phyloP scores from a whole-genome alignment of 495 filamentous ascomycete species.

The Neurospora sp. region DNA sequence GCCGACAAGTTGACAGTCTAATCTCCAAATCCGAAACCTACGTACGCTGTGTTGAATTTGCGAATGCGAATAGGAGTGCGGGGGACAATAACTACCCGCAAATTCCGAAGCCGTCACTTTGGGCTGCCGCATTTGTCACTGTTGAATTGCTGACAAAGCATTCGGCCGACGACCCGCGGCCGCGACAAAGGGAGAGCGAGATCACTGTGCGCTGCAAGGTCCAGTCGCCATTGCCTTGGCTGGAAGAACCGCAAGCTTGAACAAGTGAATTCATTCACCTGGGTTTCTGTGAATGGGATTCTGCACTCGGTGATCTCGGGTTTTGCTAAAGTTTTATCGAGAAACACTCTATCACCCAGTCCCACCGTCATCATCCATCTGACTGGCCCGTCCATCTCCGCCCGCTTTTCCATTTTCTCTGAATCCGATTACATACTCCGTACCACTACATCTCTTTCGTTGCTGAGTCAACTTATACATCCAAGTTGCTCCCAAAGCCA shows the following conservation, averaged over 20 bases:
- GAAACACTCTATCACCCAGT: not conserved
- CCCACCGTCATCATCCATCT: not conserved
- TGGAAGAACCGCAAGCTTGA: not conserved
- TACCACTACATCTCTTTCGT: not conserved
- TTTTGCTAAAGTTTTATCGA: not conserved
- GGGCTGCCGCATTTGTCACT: not conserved
- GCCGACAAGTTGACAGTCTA: not conserved
- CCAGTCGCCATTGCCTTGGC: not conserved
- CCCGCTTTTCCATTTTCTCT: not conserved
- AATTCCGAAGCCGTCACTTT: not conserved
- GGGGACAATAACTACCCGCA: not conserved
- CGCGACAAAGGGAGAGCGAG: not conserved
- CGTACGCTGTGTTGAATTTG: not conserved
- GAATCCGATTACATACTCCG: not conserved
- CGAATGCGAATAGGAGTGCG: not conserved
- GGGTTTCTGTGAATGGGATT: not conserved
- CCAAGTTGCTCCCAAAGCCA: not conserved
- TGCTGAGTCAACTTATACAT: not conserved
- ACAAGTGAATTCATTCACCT: not conserved
- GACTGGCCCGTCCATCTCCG: not conserved
- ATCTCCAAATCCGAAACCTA: not conserved
- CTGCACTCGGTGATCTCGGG: not conserved
- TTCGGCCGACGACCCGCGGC: not conserved
- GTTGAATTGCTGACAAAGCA: not conserved
- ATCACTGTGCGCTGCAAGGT: not conserved